phyloP scores from a whole-genome alignment of 441 rosid species.

The Heliophila coronopifolia region DNA sequence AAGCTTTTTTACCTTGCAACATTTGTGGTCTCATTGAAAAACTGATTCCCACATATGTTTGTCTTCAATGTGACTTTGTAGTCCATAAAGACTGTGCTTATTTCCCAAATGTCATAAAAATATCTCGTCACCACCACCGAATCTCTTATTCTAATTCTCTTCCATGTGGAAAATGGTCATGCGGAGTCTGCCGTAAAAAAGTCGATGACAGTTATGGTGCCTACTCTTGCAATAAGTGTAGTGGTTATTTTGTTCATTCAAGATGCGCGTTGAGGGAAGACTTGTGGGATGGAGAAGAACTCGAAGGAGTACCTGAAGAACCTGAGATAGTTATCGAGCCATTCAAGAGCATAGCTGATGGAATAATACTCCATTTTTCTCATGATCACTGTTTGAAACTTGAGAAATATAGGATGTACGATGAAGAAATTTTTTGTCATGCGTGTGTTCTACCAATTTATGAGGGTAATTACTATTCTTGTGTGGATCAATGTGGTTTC shows the following conservation, averaged over 20 bases:
- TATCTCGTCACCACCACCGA: conserved; percentile 1
- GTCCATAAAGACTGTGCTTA: neutral
- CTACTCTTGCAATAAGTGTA: neutral
- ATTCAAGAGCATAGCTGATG: neutral
- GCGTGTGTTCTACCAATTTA: neutral
- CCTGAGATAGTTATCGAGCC: neutral
- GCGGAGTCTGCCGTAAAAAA: neutral
- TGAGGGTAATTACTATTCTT: neutral
- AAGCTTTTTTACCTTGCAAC: neutral
- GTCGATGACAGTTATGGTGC: neutral
- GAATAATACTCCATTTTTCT: conserved; percentile 16
- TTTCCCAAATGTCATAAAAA: neutral
- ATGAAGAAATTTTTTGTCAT: neutral
- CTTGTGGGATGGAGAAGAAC: neutral
- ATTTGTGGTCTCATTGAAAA: neutral
- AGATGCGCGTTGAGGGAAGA: neutral
- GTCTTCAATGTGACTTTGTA: neutral
- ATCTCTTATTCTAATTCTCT: neutral
- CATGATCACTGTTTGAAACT: conserved; percentile 6
- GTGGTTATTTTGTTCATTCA: conserved; percentile 1
- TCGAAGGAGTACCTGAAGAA: conserved; percentile 1
- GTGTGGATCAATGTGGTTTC: neutral
- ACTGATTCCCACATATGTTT: neutral
- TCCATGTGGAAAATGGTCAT: neutral
- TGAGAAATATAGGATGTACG: neutral